Evolutionary conservation across 164 flowering plant genomes (phyloP), one percentile per base, ranked within the genome.

Genomic region (Buxus sempervirens): DNA sequence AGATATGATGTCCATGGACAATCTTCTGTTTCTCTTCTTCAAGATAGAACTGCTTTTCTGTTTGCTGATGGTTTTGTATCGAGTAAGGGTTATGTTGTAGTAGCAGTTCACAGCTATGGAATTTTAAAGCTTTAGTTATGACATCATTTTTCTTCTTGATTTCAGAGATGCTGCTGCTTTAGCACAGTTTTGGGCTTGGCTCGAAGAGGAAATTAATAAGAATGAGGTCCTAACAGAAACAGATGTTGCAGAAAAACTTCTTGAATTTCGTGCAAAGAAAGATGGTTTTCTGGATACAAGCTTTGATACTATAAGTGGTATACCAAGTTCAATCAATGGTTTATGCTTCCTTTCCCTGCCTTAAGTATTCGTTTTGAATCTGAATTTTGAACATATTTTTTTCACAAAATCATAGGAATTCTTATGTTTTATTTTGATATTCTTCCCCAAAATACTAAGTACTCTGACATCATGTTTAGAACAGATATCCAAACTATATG

Each of bases 231-330:
- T 88, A 49, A 90, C 98, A 27, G 99, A 95, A 74, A 93, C 90
- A 63, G 93, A 89, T 65, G 97, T 87, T 81, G 79, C 98, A 36
- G 96, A 95, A 63, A 90, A 85, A 70, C 92, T 95, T 68, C 90
- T 92, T 56, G 88, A 87, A 62, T 89, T 89, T 70, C 98, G 99
- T 54, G 76, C 91, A 42, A 83, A 71, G 77, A 96, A 92, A 76
- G 82, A 68, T 72, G 96, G 97, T 68, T 95, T 95, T 74, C 16
- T 90, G 58, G 99, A 85, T 69, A 89, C 98, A 65, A 95, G 99
- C 80, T 95, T 95, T 63, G 98, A 92, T 72, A 95, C 98, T 26
- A 95, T 95, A 67, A 89, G 97, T 78, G 99, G 99, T 95, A 89
- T 36, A 51, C 0, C 21, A 20, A 20, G 49, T 60, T 60, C 24